Conservation (phyloP, 192 early-diverging fungal genomes). For the Coemansia sp. region DNA sequence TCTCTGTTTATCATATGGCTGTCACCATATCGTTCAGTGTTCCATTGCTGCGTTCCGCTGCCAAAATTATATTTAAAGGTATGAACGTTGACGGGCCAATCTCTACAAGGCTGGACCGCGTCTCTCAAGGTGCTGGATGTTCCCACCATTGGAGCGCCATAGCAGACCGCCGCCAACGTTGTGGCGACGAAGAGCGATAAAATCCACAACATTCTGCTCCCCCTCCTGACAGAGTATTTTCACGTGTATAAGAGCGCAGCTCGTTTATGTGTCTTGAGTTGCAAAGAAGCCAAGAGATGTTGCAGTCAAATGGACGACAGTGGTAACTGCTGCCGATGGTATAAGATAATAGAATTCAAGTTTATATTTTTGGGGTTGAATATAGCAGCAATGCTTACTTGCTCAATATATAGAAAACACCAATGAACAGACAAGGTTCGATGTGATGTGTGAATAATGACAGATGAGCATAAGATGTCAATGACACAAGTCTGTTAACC, state of each 20-base stretch:
- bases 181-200: not conserved
- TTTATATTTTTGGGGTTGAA: not conserved
- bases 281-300: not conserved
- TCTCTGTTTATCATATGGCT: conserved; percentile 19
- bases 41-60: not conserved
- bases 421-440: not conserved
- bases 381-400: not conserved
- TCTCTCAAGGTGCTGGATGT: conserved; percentile 6
- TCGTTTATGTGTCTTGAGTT: not conserved
- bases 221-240: not conserved
- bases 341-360: not conserved
- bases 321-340: not conserved
- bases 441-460: not conserved
- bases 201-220: not conserved
- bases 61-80: not conserved
- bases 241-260: not conserved
- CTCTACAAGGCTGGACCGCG: conserved; percentile 34
- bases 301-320: not conserved
- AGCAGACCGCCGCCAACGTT: conserved; percentile 1
- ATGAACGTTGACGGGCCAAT: conserved; percentile 42
- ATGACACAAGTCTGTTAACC: not conserved
- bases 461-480: not conserved
- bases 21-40: not conserved
- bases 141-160: conserved; percentile 4
- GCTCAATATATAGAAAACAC: not conserved